Evolutionary conservation across 192 early-diverging fungal species (phyloP).

Genomic region (Allomyces macrogynus): DNA sequence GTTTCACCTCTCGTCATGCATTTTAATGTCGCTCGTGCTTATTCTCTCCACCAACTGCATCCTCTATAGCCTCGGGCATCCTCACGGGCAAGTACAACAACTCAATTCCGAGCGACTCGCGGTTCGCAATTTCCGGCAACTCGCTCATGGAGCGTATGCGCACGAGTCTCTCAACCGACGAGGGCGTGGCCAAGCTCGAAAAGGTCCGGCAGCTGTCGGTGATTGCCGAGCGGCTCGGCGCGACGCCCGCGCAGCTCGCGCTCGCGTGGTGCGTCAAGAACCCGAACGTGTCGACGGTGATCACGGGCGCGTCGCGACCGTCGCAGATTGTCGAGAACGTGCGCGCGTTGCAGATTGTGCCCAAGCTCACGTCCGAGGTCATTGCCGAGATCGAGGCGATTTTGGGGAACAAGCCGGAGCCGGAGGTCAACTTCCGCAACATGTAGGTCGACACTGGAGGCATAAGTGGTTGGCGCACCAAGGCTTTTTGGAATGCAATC

Average conservation of each 20-base stretch:
- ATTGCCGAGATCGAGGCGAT: slow-evolving; percentile 46
- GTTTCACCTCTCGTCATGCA: slow-evolving; percentile 12
- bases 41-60: slow-evolving; percentile 2
- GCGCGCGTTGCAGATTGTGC: slow-evolving; percentile 29
- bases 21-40: no score
- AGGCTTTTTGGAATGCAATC: no score
- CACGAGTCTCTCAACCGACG: slow-evolving; percentile 26
- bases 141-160: slow-evolving; percentile 34
- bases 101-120: slow-evolving; percentile 41
- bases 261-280: slow-evolving; percentile 59
- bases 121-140: slow-evolving; percentile 36
- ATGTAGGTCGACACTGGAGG: slow-evolving; percentile 14
- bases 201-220: slow-evolving; percentile 33
- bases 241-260: slow-evolving; percentile 44
- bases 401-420: slow-evolving; percentile 45
- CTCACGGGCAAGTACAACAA: slow-evolving; percentile 55
- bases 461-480: not conserved
- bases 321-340: slow-evolving; percentile 58
- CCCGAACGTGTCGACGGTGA: slow-evolving; percentile 30
- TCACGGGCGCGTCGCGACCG: slow-evolving; percentile 43
- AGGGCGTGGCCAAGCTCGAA: slow-evolving; percentile 43
- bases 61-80: not conserved
- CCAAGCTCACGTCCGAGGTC: slow-evolving; percentile 42
- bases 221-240: slow-evolving; percentile 35
- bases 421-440: slow-evolving; percentile 26